These are phyloP conservation scores for Leptographium wingfieldii DNA, from an alignment of 2,329 filamentous ascomycete genomes.

Conservation along the genomic window DNA sequence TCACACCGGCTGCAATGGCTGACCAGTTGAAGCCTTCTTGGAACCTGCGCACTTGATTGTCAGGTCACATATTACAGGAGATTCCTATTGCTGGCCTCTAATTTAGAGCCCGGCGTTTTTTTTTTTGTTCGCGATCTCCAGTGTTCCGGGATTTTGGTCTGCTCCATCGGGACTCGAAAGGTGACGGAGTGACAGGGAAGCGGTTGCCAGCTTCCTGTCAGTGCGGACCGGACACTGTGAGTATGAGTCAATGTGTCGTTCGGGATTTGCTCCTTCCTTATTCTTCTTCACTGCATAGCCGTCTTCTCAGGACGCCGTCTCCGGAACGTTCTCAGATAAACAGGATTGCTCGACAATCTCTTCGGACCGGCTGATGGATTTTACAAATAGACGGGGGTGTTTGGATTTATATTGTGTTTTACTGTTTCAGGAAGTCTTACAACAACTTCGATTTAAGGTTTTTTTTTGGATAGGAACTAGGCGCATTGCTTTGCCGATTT, in stretches of 20 bases:
- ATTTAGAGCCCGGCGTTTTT: not conserved
- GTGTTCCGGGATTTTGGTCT: not conserved
- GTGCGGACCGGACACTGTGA: not conserved
- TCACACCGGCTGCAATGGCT: constrained; percentile 56
- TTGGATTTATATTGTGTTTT: constrained; percentile 4
- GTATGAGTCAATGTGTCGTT: constrained; percentile 3
- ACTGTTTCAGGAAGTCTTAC: not conserved
- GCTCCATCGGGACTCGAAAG: not conserved
- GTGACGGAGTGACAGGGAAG: not conserved
- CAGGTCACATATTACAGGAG: not conserved
- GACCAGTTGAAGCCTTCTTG: constrained; percentile 48
- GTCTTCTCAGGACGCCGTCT: not conserved
- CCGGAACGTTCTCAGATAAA: not conserved
- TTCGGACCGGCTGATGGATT: constrained; percentile 1
- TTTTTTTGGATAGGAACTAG: not conserved
- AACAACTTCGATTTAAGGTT: not conserved
- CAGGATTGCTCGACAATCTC: not conserved
- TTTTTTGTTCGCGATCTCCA: not conserved
- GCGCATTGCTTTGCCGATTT: not conserved
- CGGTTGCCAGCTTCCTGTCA: not conserved
- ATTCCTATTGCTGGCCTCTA: not conserved
- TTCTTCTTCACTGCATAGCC: not conserved
- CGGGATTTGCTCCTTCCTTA: not conserved
- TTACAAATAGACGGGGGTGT: constrained; percentile 10
- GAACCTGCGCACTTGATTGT: constrained; percentile 30